Conservation (phyloP, 2,329 filamentous ascomycete species). For the Chrysoporthe puriensis region DNA sequence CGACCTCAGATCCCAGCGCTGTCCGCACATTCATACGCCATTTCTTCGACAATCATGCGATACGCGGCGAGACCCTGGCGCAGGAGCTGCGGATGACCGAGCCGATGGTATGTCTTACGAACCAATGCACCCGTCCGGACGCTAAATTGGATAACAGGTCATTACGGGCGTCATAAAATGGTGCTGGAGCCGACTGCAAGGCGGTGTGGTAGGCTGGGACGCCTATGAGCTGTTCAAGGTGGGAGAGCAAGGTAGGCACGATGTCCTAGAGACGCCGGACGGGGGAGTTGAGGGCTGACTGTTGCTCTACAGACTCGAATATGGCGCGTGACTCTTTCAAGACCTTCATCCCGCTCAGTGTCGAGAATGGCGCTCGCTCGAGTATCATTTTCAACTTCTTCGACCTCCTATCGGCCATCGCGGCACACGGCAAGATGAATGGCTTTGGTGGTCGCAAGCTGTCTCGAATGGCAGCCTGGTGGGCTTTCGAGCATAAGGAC, state of each 20-base stretch:
- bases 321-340: slow-evolving; percentile 92
- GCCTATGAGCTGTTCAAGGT: slow-evolving; percentile 95
- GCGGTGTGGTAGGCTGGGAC: slow-evolving; percentile 95
- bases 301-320: slow-evolving; percentile 70
- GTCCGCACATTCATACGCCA: slow-evolving; percentile 91
- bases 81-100: slow-evolving; percentile 93
- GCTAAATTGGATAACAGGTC: slow-evolving; percentile 60
- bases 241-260: slow-evolving; percentile 79
- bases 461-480: slow-evolving; percentile 95
- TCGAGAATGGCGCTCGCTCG: slow-evolving; percentile 82
- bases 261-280: slow-evolving; percentile 8
- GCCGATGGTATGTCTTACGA: slow-evolving; percentile 72
- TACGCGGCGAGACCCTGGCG: slow-evolving; percentile 70
- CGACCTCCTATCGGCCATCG: slow-evolving; percentile 86
- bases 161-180: slow-evolving; percentile 94
- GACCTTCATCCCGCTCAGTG: slow-evolving; percentile 92
- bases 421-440: slow-evolving; percentile 91
- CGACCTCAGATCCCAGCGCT: slow-evolving; percentile 87
- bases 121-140: slow-evolving; percentile 9
- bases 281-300: background rate
- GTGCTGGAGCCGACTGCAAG: slow-evolving; percentile 93
- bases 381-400: slow-evolving; percentile 97
- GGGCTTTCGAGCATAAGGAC: slow-evolving; percentile 93
- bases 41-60: slow-evolving; percentile 76
- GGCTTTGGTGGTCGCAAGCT: slow-evolving; percentile 92